Evolutionary conservation across 2,329 filamentous ascomycete genomes (phyloP).

Genomic region (Epicoccum nigrum): DNA sequence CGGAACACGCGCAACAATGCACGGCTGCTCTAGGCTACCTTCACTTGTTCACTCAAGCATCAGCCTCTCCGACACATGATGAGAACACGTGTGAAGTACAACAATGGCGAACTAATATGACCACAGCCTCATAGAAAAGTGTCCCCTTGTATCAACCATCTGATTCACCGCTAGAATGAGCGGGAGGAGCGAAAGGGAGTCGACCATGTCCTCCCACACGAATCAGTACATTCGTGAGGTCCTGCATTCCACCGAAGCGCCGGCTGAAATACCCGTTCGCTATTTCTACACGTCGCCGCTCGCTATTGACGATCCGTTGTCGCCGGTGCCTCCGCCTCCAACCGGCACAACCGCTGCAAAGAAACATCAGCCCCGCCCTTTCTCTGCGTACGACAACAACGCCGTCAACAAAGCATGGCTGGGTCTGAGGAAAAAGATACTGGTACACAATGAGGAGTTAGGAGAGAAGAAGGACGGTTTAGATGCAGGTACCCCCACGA

Average conservation of each 20-base stretch:
- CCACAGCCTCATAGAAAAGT: not conserved
- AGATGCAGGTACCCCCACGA: conserved; percentile 32
- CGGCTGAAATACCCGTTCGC: conserved; percentile 44
- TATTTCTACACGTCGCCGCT: conserved; percentile 87
- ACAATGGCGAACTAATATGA: conserved; percentile 24
- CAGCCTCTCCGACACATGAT: conserved; percentile 11
- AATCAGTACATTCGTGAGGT: conserved; percentile 55
- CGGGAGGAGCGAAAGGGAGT: conserved; percentile 27
- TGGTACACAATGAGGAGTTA: conserved; percentile 50
- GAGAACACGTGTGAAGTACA: conserved; percentile 11
- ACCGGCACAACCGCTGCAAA: conserved; percentile 54
- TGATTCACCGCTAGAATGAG: conserved; percentile 16
- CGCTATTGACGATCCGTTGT: conserved; percentile 88
- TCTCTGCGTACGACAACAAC: conserved; percentile 78
- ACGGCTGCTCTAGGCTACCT: conserved; percentile 27
- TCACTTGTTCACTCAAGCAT: conserved; percentile 11
- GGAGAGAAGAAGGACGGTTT: conserved; percentile 39
- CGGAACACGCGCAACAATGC: conserved; percentile 19
- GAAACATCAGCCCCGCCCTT: conserved; percentile 73
- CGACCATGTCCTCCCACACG: conserved; percentile 39
- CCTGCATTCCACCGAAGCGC: conserved; percentile 47
- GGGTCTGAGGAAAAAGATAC: conserved; percentile 59
- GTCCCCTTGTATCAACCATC: not conserved
- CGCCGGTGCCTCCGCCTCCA: conserved; percentile 63
- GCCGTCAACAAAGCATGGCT: conserved; percentile 81